Evolutionary conservation across 371 early-diverging fungal genomes (phyloP).

Genomic region (Apophysomyces variabilis): DNA sequence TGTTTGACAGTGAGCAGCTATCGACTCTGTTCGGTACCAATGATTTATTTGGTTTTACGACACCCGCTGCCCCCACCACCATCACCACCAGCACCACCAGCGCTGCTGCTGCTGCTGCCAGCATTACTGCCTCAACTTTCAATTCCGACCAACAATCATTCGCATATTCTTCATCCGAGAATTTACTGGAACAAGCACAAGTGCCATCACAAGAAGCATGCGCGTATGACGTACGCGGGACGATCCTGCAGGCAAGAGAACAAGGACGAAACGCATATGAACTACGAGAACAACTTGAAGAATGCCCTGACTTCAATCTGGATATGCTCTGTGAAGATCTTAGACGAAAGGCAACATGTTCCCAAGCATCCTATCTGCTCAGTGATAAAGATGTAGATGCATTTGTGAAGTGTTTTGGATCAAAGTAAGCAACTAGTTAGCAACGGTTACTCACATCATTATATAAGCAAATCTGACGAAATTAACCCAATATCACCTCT

Average conservation of each 20-base stretch:
- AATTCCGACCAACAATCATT: conserved; percentile 4
- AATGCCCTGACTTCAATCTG: conserved; percentile 35
- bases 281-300: conserved; percentile 21
- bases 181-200: background rate
- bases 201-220: background rate
- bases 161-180: background rate
- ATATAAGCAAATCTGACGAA: too few species aligned
- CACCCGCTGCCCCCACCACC: conserved; percentile 12
- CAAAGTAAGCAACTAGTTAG: background rate
- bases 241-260: conserved; percentile 23
- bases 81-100: too few species aligned
- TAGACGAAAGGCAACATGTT: conserved; percentile 25
- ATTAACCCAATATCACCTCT: too few species aligned
- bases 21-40: conserved; percentile 33
- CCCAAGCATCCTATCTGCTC: conserved; percentile 3
- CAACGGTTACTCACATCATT: too few species aligned
- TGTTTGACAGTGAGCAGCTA: conserved; percentile 33
- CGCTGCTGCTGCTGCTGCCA: too few species aligned
- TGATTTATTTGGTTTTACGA: conserved; percentile 39
- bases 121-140: background rate
- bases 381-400: conserved; percentile 11
- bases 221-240: conserved; percentile 1
- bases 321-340: conserved; percentile 30
- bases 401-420: conserved; percentile 13
- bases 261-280: conserved; percentile 30